Percentiles rank a stretch among this genome's conserved stretches.
phyloP scores from a whole-genome alignment of 2,329 filamentous ascomycete genomes.

The Ustulina deusta region DNA sequence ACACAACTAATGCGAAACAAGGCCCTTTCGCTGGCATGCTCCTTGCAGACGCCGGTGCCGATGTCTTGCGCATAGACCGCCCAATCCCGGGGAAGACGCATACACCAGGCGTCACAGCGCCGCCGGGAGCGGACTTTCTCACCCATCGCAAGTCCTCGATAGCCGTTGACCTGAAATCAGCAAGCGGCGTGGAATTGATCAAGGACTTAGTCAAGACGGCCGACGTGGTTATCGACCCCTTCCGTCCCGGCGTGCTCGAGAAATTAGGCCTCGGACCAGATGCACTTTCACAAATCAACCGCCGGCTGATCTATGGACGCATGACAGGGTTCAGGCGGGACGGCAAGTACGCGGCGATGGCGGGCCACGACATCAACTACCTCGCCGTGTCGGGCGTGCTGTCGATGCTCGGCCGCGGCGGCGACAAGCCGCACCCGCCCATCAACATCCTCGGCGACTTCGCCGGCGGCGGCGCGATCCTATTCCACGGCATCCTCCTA shows the following conservation, averaged over 20 bases:
- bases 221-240: constrained; percentile 93
- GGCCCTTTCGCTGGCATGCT: constrained; percentile 90
- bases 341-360: constrained; percentile 87
- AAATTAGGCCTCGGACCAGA: constrained; percentile 81
- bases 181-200: constrained; percentile 72
- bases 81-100: constrained; percentile 59
- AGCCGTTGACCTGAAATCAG: constrained; percentile 80
- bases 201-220: constrained; percentile 70
- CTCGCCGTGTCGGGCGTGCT: constrained; percentile 87
- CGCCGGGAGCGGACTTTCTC: constrained; percentile 75
- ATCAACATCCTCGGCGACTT: constrained; percentile 91
- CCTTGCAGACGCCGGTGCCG: constrained; percentile 89
- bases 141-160: constrained; percentile 85
- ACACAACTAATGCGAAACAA: constrained; percentile 50
- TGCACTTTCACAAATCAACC: constrained; percentile 75
- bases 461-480: constrained; percentile 84
- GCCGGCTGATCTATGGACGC: constrained; percentile 81
- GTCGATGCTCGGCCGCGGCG: constrained; percentile 76
- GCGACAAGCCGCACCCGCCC: constrained; percentile 80
- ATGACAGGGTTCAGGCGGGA: constrained; percentile 92
- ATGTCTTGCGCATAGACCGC: constrained; percentile 87
- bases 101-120: constrained; percentile 49
- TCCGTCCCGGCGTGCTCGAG: constrained; percentile 90
- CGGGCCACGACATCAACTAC: constrained; percentile 97
- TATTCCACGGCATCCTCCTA: constrained; percentile 84